Evolutionary conservation across 1,284 basidiomycete species (phyloP).

Genomic region (Pascua guehoae): DNA sequence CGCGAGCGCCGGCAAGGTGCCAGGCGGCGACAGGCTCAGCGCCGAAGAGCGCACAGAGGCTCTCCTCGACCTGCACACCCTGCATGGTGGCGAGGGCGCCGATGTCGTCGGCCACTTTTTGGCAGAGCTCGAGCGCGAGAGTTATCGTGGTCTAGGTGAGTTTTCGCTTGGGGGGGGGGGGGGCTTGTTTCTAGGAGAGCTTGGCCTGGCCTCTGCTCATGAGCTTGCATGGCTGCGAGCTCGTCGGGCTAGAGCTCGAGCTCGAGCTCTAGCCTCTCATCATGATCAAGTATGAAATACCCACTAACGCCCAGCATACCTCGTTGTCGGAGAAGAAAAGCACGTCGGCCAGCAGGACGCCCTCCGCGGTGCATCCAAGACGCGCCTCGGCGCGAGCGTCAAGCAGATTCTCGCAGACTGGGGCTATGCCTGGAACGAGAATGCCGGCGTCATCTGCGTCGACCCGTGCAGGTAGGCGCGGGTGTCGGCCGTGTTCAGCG

Average conservation of each 20-base stretch:
- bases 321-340: slow-evolving; percentile 91
- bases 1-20: slow-evolving; percentile 58
- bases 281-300: slow-evolving; percentile 14
- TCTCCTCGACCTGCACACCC: slow-evolving; percentile 75
- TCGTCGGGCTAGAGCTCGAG: no score
- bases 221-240: no score
- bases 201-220: not conserved
- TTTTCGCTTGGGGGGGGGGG: no score
- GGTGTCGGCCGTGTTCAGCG: not conserved
- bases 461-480: slow-evolving; percentile 52
- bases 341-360: slow-evolving; percentile 85
- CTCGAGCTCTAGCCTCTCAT: no score
- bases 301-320: slow-evolving; percentile 60
- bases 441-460: slow-evolving; percentile 81
- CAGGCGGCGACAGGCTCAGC: slow-evolving; percentile 56
- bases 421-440: slow-evolving; percentile 94
- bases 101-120: slow-evolving; percentile 89
- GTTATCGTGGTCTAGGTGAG: slow-evolving; percentile 76
- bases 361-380: slow-evolving; percentile 71
- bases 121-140: slow-evolving; percentile 78
- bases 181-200: slow-evolving; percentile 67
- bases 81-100: slow-evolving; percentile 87
- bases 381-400: slow-evolving; percentile 74
- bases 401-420: slow-evolving; percentile 86
- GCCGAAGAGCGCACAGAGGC: slow-evolving; percentile 78